Base-by-base conservation (phyloP, 2,329 filamentous ascomycete genomes). In the Arthrocladium fulminans region DNA sequence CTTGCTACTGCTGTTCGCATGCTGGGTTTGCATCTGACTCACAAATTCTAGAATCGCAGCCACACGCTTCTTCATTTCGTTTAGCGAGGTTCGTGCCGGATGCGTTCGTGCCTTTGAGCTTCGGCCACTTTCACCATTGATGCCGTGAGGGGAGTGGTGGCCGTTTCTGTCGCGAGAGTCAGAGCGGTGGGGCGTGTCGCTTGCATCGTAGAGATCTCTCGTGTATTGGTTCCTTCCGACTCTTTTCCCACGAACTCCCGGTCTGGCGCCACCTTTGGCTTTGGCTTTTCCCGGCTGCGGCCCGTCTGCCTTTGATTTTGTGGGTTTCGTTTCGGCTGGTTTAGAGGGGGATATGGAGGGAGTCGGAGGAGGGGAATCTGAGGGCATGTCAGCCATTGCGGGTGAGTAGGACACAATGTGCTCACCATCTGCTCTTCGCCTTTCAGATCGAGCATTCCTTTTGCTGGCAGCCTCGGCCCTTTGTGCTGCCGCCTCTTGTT, bases 11-110 rank as follows among this genome's bases (percentile, higher is more conserved):
- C 55, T 73, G 65, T 59, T 72, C 67, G 73, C 52, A 67, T 94
- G 77, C 60, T 96, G 89, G 5, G 94, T 75, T 64, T 96, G 88
- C 49, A 88, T 90, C 56, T 87, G 81, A 3, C 85, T 83, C 54
- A 96, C 95, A 61, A 90, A 96, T 57, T 92, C 88, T 51, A 94
- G 75, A 62, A 96, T 94, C 17, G 79, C 84, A 3, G 85, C 79
- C 4, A 89, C 87, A 8, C 88, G 83, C 55, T 86, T 80, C 67
- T 86, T 87, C 80, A 94, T 88, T 61, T 95, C 88, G 51, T 83
- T 83, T 81, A 94, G 86, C 23, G 82, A 89, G 49, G 88, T 79
- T 57, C 74, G 71, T 46, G 77, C 71, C 10, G 74, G 66, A 53
- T 77, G 72, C 44, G 74, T 72, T 52, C 73, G 73, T 2, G 71